Evolutionary conservation across 2,329 filamentous ascomycete species (phyloP), one percentile per base, ranked within the genome.

Genomic region (Pochonia chlamydosporia): DNA sequence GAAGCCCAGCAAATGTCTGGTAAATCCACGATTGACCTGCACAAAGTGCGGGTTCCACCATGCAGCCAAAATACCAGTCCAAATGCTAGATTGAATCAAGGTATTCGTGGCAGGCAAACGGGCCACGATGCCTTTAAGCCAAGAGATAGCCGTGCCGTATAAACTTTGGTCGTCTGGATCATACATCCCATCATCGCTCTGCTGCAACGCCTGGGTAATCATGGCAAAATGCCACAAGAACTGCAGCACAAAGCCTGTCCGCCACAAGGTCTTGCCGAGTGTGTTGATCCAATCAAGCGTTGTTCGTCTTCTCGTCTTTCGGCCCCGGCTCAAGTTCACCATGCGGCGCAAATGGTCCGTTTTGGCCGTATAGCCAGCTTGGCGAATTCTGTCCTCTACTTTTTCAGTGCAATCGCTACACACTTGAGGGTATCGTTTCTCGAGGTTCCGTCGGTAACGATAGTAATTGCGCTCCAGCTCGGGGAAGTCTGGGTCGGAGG

Each of bases 381-480:
- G 74, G 20, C 79, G 75, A 44, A 96, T 82, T 51, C 82, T 78
- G 30, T 77, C 71, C 52, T 85, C 79, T 20, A 92, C 91, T 51
- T 74, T 80, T 5, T 84, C 85, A 53, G 87, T 85, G 65, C 93
- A 99, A 40, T 81, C 73, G 52, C 78, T 78, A 69, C 93, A 99
- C 49, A 96, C 85, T 60, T 93, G 89, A 1, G 93, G 93, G 61
- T 96, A 97, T 43, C 86, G 79, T 57, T 81, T 74, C 68, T 96
- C 91, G 16, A 96, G 74, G 44, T 83, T 76, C 51, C 74, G 76
- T 51, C 84, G 83, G 63, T 87, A 95, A 30, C 75, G 74, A 53
- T 83, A 84, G 56, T 87, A 85, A 42, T 78, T 77, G 46, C 75
- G 76, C 63, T 90, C 85, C 52, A 84, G 84, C 50, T 81, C 74